Evolutionary conservation across 345 rosid genomes (phyloP).

Genomic region (Physaria fendleri): DNA sequence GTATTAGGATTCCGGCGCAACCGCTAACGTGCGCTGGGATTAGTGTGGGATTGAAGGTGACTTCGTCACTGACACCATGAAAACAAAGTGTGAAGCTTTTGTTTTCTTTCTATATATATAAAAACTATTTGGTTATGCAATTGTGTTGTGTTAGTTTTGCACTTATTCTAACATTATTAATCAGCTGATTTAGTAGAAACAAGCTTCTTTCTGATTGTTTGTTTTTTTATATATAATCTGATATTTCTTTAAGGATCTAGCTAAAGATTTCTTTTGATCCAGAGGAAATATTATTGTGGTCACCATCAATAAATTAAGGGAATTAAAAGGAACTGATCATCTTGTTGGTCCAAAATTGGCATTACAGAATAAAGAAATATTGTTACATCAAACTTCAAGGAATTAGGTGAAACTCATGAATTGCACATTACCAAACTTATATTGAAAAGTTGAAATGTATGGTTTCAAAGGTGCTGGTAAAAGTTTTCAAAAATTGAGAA

Average conservation of each 20-base stretch:
- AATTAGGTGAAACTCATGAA: no score
- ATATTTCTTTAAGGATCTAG: not conserved
- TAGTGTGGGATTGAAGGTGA: slow-evolving; percentile 18
- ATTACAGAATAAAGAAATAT: not conserved
- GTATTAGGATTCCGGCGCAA: slow-evolving; percentile 69
- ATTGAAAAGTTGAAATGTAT: no score
- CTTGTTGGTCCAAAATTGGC: slow-evolving; percentile 15
- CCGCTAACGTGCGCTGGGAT: slow-evolving; percentile 60
- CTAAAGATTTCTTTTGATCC: no score
- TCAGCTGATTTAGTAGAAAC: slow-evolving; percentile 3
- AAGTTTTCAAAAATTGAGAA: no score
- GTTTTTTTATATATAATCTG: not conserved
- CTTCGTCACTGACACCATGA: slow-evolving; percentile 16
- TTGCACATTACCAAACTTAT: no score
- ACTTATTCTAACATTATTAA: slow-evolving; percentile 9
- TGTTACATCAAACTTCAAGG: no score
- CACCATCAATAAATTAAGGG: no score
- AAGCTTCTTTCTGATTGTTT: not conserved
- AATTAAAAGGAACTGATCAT: no score
- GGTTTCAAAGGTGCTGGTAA: no score
- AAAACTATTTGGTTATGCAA: not conserved
- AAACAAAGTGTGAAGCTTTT: slow-evolving; percentile 1
- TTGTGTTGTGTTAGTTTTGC: not conserved
- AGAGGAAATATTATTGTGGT: not conserved
- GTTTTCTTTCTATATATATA: not conserved